A percentile compares a stretch with the other conserved stretches of the same genome.
phyloP scores from a whole-genome alignment of 2,329 filamentous ascomycete species.

The Colletotrichum tamarilloi region DNA sequence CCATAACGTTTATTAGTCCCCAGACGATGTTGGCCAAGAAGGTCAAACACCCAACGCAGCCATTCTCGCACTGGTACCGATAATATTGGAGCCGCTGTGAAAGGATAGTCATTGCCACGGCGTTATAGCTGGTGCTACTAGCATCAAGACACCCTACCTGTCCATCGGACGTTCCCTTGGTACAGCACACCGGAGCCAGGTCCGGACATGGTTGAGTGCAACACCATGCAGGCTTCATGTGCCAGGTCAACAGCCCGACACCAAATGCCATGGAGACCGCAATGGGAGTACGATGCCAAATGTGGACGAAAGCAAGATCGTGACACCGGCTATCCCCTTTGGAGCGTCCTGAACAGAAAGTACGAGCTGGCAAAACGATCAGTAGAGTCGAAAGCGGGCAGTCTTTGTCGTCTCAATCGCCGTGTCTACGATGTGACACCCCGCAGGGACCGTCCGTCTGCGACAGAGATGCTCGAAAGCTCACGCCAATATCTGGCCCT shows the following conservation, averaged over 20 bases:
- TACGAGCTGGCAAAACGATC: neutral
- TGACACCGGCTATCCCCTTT: neutral
- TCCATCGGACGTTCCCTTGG: neutral
- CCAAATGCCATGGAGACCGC: neutral
- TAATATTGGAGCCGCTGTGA: neutral
- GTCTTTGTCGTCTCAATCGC: neutral
- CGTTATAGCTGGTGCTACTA: neutral
- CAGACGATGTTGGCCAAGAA: neutral
- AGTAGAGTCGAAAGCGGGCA: neutral
- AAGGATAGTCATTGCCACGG: neutral
- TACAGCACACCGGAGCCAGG: conserved; percentile 9
- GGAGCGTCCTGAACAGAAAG: neutral
- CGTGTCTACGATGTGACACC: neutral
- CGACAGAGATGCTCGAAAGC: conserved; percentile 4
- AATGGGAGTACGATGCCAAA: neutral
- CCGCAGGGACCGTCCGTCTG: conserved; percentile 25
- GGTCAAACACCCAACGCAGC: neutral
- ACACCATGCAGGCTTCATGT: neutral
- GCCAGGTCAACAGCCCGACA: neutral
- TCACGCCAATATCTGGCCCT: neutral
- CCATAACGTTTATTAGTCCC: neutral
- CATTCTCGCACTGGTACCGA: neutral
- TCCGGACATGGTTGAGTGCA: conserved; percentile 1
- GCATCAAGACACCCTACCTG: neutral
- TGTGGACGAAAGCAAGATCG: neutral